Base-by-base conservation (phyloP, 148 eudicot genomes). In the Spergularia marina region DNA sequence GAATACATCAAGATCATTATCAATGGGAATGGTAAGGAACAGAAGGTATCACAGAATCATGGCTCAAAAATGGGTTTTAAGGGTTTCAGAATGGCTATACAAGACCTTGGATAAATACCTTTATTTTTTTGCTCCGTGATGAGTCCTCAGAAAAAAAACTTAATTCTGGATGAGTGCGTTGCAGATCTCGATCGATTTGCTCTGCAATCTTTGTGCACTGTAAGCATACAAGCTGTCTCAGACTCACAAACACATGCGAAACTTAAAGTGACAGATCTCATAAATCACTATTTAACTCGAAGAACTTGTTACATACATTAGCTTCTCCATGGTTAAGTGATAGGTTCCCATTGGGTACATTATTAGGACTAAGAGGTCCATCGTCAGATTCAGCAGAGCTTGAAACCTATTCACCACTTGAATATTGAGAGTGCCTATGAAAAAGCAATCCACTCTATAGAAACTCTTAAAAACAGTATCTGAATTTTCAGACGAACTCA, bases 111-210 rank as follows among this genome's bases (percentile, higher is more conserved):
- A 65, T 51, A 52, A 36, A 55, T 78, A 88, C 91, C 86, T 78
- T 85, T 53, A 79, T 78, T 76, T 83, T 87, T 80, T 83, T 84
- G 82, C 90, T 75, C 62, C 71, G 36, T 39, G 84, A 61, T 13
- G 94, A 76, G 67, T 78, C 83, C 40, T 76, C 87, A 11, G 91
- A 78, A 82, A 88, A 90, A 63, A 86, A 90, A 40, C 77, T 80
- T 66, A 86, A 74, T 57, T 88, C 90, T 9, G 95, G 90, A 65
- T 90, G 95, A 9, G 95, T 90, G 17, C 95, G 87, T 75, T 85
- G 74, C 72, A 90, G 76, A 69, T 90, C 95, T 55, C 90, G 86
- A 57, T 90, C 90, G 80, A 90, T 88, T 83, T 90, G 91, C 74
- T 88, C 86, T 12, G 83, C 76, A 11, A 90, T 81, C 84, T 88